Evolutionary conservation across 2,329 filamentous ascomycete genomes (phyloP).

Genomic region (Pseudogymnoascus sp.): DNA sequence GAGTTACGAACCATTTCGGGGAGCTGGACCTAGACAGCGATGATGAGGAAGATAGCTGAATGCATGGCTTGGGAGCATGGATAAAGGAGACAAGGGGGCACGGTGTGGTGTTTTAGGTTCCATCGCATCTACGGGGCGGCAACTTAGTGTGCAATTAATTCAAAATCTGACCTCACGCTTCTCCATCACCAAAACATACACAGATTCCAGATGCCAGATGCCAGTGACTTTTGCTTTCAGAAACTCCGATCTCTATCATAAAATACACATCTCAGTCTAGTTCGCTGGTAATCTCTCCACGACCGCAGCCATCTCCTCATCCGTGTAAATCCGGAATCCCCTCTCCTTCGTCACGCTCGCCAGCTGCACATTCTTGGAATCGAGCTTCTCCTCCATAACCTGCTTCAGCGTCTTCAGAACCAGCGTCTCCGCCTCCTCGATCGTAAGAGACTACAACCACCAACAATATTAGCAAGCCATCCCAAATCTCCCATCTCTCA

Average conservation of each 20-base stretch:
- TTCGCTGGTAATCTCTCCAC: conserved; percentile 73
- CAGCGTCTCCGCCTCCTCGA: conserved; percentile 85
- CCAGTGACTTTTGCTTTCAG: background rate
- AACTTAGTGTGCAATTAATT: background rate
- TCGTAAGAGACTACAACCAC: conserved; percentile 64
- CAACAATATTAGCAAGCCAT: conserved; percentile 16
- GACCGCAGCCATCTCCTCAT: conserved; percentile 91
- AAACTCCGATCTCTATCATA: conserved; percentile 8
- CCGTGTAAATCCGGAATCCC: conserved; percentile 97
- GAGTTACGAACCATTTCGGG: conserved; percentile 67
- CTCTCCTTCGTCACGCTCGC: conserved; percentile 96
- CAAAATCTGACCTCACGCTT: background rate
- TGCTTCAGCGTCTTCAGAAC: conserved; percentile 98
- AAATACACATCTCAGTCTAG: conserved; percentile 28
- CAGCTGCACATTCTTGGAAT: conserved; percentile 96
- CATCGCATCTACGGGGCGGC: background rate
- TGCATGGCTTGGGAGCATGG: background rate
- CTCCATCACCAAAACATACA: background rate
- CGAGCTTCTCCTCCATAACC: conserved; percentile 99
- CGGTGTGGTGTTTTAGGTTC: background rate
- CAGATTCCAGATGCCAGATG: background rate
- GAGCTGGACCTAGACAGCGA: conserved; percentile 47
- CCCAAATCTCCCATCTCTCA: background rate
- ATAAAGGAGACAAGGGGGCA: background rate
- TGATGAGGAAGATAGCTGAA: background rate